These are phyloP conservation scores for Ascochyta clinopodiicola DNA, from an alignment of 2,329 filamentous ascomycete species.

Conservation along the genomic window DNA sequence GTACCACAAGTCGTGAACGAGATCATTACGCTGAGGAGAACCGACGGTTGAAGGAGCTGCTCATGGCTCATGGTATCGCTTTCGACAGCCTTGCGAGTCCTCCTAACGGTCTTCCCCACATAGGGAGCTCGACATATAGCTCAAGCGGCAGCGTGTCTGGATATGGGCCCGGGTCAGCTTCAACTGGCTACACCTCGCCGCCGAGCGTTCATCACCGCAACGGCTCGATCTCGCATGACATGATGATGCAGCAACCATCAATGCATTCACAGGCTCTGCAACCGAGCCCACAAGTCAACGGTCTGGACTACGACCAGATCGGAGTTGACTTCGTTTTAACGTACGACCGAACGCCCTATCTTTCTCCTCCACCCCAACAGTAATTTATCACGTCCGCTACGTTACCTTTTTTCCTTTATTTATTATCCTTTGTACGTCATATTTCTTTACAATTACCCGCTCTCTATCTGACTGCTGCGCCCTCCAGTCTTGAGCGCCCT, in stretches of 20 bases:
- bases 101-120: constrained; percentile 41
- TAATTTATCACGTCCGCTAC: constrained; percentile 31
- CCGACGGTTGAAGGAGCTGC: constrained; percentile 70
- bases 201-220: constrained; percentile 41
- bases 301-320: constrained; percentile 77
- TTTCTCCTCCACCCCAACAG: constrained; percentile 51
- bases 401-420: constrained; percentile 28
- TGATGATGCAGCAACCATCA: constrained; percentile 27
- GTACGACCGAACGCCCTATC: constrained; percentile 76
- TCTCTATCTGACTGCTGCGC: constrained; percentile 41
- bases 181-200: constrained; percentile 56
- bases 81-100: constrained; percentile 56
- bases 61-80: constrained; percentile 64
- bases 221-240: constrained; percentile 40
- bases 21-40: constrained; percentile 81
- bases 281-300: constrained; percentile 41
- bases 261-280: constrained; percentile 28
- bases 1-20: constrained; percentile 75
- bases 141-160: constrained; percentile 67
- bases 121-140: constrained; percentile 51
- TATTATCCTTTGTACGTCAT: constrained; percentile 31
- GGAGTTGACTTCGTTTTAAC: constrained; percentile 91
- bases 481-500: constrained; percentile 79
- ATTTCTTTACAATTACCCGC: constrained; percentile 28
- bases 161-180: constrained; percentile 59